Evolutionary conservation across 1,284 basidiomycete genomes (phyloP), one percentile per base, ranked within the genome.

Genomic region (Xerocomus nothofagi): DNA sequence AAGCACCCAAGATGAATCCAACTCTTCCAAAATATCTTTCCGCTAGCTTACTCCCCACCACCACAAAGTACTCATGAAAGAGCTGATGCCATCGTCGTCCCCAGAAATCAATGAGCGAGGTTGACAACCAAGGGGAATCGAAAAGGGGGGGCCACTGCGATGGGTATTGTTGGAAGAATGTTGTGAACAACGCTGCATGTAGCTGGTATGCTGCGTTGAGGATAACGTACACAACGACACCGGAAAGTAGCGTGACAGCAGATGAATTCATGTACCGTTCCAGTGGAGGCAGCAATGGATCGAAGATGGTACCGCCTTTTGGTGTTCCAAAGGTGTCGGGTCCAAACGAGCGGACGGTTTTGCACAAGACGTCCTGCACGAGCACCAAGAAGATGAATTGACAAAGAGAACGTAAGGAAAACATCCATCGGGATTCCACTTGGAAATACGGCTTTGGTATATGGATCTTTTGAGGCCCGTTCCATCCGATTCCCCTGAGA

Each of bases 1-100:
- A 87, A 1, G 75, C 76, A 10, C 81, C 82, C 12, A 86, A 43
- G 7, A 82, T 68, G 3, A 63, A 66, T 6, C 78, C 81, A 4
- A 60, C 50, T 15, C 73, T 71, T 14, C 81, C 82, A 26, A 77
- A 58, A 8, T 78, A 47, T 29, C 56, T 57, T 29, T 57, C 63
- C 12, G 65, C 18, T 1, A 66, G 67, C 15, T 51, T 54, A 18
- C 60, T 56, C 20, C 73, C 74, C 15, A 74, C 23, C 6, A 47
- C 48, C 33, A 75, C 49, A 50, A 78, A 77, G 20, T 42, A 45
- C 11, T 68, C 63, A 1, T 74, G 70, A 51, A 76, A 73, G 15
- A 71, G 44, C 43, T 76, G 72, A 45, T 78, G 78, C 78, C 66
- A 84, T 36, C 47, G 73, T 68, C 54, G 66, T 54, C 51, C 71